A percentile compares a stretch with the other conserved stretches of the same genome.
These are phyloP conservation scores for Colletotrichum eremochloae DNA, from an alignment of 2,329 filamentous ascomycete species.

Conservation along the genomic window DNA sequence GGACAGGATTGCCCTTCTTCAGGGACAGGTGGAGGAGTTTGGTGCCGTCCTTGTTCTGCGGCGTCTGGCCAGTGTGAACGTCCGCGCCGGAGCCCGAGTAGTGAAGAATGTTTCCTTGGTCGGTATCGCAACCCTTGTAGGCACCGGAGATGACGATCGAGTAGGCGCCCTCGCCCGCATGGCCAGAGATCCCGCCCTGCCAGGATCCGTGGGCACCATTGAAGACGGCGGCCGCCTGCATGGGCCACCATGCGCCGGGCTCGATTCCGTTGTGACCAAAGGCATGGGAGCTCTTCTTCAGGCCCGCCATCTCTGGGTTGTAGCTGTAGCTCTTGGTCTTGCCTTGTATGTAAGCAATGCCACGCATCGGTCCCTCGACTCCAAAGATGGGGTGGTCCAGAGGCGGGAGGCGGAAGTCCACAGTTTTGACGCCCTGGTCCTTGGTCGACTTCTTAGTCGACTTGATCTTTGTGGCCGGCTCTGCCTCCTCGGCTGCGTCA, in stretches of 20 bases:
- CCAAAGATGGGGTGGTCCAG: not conserved
- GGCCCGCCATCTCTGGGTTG: not conserved
- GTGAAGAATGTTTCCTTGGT: conserved; percentile 44
- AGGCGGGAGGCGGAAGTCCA: not conserved
- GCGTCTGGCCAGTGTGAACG: not conserved
- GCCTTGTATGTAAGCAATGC: not conserved
- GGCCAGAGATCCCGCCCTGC: conserved; percentile 66
- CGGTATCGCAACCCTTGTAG: conserved; percentile 47
- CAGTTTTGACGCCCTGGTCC: not conserved
- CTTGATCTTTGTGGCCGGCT: not conserved
- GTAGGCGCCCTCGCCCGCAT: conserved; percentile 59
- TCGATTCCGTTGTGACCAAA: conserved; percentile 51
- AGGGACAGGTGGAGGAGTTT: not conserved
- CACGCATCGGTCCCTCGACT: not conserved
- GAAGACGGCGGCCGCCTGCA: conserved; percentile 62
- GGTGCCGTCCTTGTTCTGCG: not conserved
- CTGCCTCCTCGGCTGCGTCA: not conserved
- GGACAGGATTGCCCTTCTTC: not conserved
- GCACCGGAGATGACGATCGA: conserved; percentile 65
- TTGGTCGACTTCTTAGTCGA: not conserved
- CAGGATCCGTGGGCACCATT: conserved; percentile 66
- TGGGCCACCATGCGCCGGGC: conserved; percentile 66
- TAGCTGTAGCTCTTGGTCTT: not conserved
- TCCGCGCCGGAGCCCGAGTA: conserved; percentile 47
- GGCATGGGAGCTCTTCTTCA: not conserved